Conservation (phyloP, 2,329 filamentous ascomycete species). For the Cladosporium sp. region DNA sequence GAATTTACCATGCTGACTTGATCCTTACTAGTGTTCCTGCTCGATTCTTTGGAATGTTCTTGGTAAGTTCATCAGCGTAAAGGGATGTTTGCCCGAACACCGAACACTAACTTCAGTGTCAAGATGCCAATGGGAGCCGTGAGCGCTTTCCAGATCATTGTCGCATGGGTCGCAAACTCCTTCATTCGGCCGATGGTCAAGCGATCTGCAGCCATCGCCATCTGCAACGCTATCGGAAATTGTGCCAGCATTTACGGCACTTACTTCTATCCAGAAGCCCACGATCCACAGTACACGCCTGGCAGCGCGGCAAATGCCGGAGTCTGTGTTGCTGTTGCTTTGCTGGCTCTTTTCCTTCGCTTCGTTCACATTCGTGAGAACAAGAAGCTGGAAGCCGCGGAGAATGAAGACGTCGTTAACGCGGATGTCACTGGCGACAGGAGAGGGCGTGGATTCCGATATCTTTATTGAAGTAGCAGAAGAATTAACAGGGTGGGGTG, state of each 20-base stretch:
- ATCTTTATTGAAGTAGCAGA: conserved; percentile 14
- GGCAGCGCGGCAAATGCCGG: conserved; percentile 34
- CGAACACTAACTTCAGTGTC: conserved; percentile 29
- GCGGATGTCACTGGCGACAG: conserved; percentile 5
- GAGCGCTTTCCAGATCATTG: conserved; percentile 29
- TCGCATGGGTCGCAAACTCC: conserved; percentile 23
- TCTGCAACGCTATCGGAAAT: conserved; percentile 34
- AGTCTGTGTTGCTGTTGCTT: conserved; percentile 34
- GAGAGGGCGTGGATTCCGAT: conserved; percentile 14
- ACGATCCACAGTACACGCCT: conserved; percentile 36
- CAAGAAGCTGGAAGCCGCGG: conserved; percentile 24
- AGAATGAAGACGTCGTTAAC: conserved; percentile 18
- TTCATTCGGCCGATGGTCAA: conserved; percentile 33
- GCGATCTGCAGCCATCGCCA: conserved; percentile 28
- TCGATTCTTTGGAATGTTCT: conserved; percentile 60
- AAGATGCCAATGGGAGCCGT: conserved; percentile 20
- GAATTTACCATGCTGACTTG: too few relatives aligned
- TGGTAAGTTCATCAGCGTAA: too few relatives aligned
- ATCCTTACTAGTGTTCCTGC: conserved; percentile 23
- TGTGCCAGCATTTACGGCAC: conserved; percentile 32
- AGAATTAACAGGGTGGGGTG: conserved; percentile 3
- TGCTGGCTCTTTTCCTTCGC: conserved; percentile 33
- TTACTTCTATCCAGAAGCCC: conserved; percentile 21
- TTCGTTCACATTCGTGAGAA: conserved; percentile 34
- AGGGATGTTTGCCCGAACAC: too few relatives aligned